Evolutionary conservation across 768 basidiomycete genomes (phyloP), one percentile per base, ranked within the genome.

Genomic region (Termitomyces sp.): DNA sequence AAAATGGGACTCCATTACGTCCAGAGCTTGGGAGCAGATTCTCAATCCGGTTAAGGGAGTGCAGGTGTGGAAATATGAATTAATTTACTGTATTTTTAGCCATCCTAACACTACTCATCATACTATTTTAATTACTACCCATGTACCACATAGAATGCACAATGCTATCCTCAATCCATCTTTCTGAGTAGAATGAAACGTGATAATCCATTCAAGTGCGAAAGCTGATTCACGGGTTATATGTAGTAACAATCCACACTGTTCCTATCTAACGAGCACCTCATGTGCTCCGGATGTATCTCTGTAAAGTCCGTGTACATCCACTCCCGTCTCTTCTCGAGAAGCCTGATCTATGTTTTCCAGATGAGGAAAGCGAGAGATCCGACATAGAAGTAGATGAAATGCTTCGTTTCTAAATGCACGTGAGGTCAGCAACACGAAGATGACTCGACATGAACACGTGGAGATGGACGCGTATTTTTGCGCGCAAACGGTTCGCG

Each of bases 361-460:
- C 91, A 94, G 76, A 94, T 85, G 71, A 98, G 86, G 75, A 98
- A 85, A 59, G 95, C 95, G 65, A 95, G 86, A 35, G 87, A 77
- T 55, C 92, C 94, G 69, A 98, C 79, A 78, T 96, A 98, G 76
- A 96, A 96, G 81, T 98, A 98, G 76, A 98, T 94, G 76, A 98
- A 98, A 70, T 97, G 90, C 73, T 94, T 95, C 62, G 94, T 96
- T 82, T 98, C 94, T 97, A 72, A 30, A 54, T 23, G 56, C 34
- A 58, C 30, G 52, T 35, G 27, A 49, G 49, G 52, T 56, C 16
- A 59, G 52, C 42, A 56, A 34, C 27, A 51, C 44, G 30, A 39
- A 63, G 41, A 58, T 28, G 43, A 59, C 47, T 43, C 48, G 39
- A 41, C 10, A 39, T 47, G 37, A 30, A 25, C 51, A 54, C 39